Base-by-base conservation (phyloP, 2,329 filamentous ascomycete genomes). In the Pseudogymnoascus sp. region DNA sequence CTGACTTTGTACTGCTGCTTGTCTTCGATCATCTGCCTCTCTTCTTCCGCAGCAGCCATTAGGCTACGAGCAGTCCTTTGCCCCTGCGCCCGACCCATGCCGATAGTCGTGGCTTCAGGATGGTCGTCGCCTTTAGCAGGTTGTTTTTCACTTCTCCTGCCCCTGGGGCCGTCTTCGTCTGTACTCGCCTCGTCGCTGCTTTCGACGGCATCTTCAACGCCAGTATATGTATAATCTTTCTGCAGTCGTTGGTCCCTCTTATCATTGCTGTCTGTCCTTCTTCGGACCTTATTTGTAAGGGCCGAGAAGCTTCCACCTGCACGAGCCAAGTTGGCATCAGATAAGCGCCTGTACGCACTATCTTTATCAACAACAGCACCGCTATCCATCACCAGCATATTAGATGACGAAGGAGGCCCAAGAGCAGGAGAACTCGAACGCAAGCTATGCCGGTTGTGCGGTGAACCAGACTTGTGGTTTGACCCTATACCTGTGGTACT, bases 1-100 rank as follows among this genome's bases (percentile, higher is more conserved):
- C 67, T 66, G 21, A 70, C 64, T 63, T 69, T 70, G 62, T 72
- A 71, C 33, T 65, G 66, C 37, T 67, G 67, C 38, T 66, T 55
- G 11, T 67, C 63, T 61, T 69, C 23, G 19, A 26, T 33, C 14
- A 33, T 81, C 88, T 71, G 80, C 90, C 91, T 83, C 72, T 93
- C 90, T 79, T 91, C 87, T 71, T 93, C 88, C 0, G 87, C 87
- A 6, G 88, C 89, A 39, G 87, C 89, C 61, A 92, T 76, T 62
- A 92, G 73, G 69, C 86, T 91, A 71, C 80, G 77, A 0, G 81
- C 78, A 68, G 78, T 78, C 63, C 76, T 75, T 65, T 74, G 71
- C 66, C 74, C 66, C 69, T 76, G 73, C 61, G 67, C 73, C 72
- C 65, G 66, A 59, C 68, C 74, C 76, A 66, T 70, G 66, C 68